Base-by-base conservation (phyloP, 2,329 filamentous ascomycete species). In the Cryphonectria parasitica region DNA sequence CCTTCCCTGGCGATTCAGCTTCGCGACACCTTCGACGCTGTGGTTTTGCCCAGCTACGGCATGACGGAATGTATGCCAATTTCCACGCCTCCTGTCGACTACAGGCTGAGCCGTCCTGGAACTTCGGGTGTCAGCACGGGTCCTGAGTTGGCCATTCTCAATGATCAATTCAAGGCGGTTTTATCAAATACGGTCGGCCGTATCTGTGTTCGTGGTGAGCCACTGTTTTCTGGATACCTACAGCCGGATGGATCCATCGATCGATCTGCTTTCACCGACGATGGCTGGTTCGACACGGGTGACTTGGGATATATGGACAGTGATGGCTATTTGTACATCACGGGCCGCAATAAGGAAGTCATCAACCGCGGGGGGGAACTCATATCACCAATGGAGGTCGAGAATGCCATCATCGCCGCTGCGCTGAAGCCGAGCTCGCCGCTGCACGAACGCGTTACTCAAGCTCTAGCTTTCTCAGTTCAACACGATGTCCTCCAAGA, bases 281-380 rank as follows among this genome's bases (percentile, higher is more conserved):
- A 85, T n/a, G 91, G 92, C 13, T 97, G 93, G 83, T 97, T 97
- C 87, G 88, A 93, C 75, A 97, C 94, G 0, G 94, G 94, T 7
- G 94, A 97, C 78, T 93, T 97, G 80, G 94, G 94, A 65, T 92
- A 91, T 82, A 86, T 89, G 78, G 93, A 97, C 76, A 82, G 88
- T 70, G 92, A 96, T 75, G 92, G 93, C 71, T 97, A 96, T 78
- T 83, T 97, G 15, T 86, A 92, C 77, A 95, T 97, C 80, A 97
- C 94, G 0, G 94, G 94, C n/a, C 87, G 94, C 67, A 97, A 97
- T 82, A 97, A 97, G 85, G 94, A 97, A 82, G 85, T 97, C 67
- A 97, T 97, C 84, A 94, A 94, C 82, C 95, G 95, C 82, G 93
- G 92, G 69, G 93, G 93, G 71, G 93, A 97, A 83, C 96, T 96